phyloP scores from a whole-genome alignment of 208 protist genomes.

The Wallacemonas sp. region DNA sequence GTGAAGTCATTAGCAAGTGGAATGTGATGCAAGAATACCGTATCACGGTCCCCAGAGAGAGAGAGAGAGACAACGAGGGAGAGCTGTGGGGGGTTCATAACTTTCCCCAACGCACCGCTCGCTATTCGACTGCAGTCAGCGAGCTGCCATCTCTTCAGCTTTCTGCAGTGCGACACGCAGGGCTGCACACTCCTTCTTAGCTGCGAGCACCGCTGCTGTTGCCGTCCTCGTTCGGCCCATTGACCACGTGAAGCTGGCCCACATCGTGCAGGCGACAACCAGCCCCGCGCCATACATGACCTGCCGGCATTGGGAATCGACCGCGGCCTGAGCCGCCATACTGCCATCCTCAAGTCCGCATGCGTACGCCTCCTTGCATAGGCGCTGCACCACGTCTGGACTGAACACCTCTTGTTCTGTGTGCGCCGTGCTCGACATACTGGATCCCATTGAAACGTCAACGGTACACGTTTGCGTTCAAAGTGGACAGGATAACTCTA shows the following conservation, averaged over 20 bases:
- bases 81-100: not conserved
- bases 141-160: not conserved
- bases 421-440: too few relatives aligned
- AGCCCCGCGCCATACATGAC: slow-evolving; percentile 16
- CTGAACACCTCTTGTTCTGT: not conserved
- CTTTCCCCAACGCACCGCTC: too few relatives aligned
- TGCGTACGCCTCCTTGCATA: slow-evolving; percentile 46
- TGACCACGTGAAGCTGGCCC: slow-evolving; percentile 41
- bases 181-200: not conserved
- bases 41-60: too few relatives aligned
- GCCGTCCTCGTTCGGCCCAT: slow-evolving; percentile 5
- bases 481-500: too few relatives aligned
- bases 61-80: not conserved
- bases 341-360: slow-evolving; percentile 34
- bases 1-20: not conserved
- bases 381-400: slow-evolving; percentile 22
- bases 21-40: too few relatives aligned
- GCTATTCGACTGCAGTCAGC: too few relatives aligned
- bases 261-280: slow-evolving; percentile 12
- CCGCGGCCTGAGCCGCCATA: slow-evolving; percentile 27
- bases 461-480: too few relatives aligned
- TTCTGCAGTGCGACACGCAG: slow-evolving; percentile 1
- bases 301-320: slow-evolving; percentile 31
- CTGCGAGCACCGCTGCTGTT: slow-evolving; percentile 5
- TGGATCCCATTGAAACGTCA: too few relatives aligned